A percentile compares a stretch with the other conserved stretches of the same genome.
phyloP scores from a whole-genome alignment of 768 basidiomycete species.

The Lentinula guzmanii region DNA sequence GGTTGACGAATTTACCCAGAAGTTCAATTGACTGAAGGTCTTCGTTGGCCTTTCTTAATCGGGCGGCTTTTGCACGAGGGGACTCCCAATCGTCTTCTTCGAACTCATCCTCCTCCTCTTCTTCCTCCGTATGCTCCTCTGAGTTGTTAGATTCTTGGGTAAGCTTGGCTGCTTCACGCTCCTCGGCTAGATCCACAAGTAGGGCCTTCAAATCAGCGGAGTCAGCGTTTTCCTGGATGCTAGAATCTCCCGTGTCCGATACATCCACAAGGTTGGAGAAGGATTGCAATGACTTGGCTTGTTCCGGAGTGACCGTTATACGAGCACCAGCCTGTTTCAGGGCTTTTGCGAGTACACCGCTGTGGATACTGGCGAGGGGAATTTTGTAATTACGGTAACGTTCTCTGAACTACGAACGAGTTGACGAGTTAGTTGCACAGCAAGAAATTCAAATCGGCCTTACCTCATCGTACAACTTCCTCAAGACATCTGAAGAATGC shows the following conservation, averaged over 20 bases:
- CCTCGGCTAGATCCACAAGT: background rate
- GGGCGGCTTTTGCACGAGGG: conserved; percentile 9
- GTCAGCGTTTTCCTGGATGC: conserved; percentile 23
- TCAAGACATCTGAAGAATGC: conserved; percentile 82
- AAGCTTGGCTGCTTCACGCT: conserved; percentile 10
- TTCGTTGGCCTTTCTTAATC: conserved; percentile 17
- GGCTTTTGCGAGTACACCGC: conserved; percentile 27
- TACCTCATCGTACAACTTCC: conserved; percentile 69
- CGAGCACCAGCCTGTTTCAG: conserved; percentile 39
- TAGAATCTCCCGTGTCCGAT: conserved; percentile 27
- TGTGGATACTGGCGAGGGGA: conserved; percentile 45
- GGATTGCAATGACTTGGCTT: conserved; percentile 25
- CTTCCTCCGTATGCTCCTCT: background rate
- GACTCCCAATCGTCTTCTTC: conserved; percentile 17
- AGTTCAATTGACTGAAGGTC: conserved; percentile 20
- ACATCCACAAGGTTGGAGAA: conserved; percentile 30
- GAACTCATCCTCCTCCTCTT: conserved; percentile 18
- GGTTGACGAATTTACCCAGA: conserved; percentile 62
- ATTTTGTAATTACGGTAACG: conserved; percentile 74
- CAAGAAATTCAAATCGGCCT: conserved; percentile 14
- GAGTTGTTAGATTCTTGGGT: background rate
- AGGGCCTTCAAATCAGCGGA: conserved; percentile 8
- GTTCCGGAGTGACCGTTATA: conserved; percentile 33
- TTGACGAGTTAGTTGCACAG: background rate
- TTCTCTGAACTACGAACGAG: conserved; percentile 52